Percentiles rank a stretch among this genome's conserved stretches.
These are phyloP conservation scores for Aspergillus calidoustus DNA, from an alignment of 2,329 filamentous ascomycete genomes.

Conservation along the genomic window DNA sequence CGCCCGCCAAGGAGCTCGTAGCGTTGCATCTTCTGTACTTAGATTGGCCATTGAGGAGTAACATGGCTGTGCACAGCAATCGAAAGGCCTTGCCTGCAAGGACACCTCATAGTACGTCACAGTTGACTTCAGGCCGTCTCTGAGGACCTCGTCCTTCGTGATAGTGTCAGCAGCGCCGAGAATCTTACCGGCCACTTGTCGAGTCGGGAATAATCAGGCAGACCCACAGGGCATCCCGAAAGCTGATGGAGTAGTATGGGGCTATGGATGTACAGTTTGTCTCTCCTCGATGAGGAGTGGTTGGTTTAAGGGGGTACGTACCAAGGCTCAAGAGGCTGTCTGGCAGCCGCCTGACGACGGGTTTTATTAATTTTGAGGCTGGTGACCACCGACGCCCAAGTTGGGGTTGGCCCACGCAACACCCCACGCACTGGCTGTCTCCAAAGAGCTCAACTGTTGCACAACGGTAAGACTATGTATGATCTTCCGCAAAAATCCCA, in stretches of 20 bases:
- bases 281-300: not conserved
- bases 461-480: slow-evolving; percentile 26
- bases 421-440: slow-evolving; percentile 26
- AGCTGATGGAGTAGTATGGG: slow-evolving; percentile 18
- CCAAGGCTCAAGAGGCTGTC: slow-evolving; percentile 1
- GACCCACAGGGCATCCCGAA: slow-evolving; percentile 21
- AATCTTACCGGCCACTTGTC: slow-evolving; percentile 24
- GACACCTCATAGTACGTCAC: slow-evolving; percentile 30
- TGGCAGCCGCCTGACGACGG: slow-evolving; percentile 21
- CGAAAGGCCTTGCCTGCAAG: slow-evolving; percentile 22
- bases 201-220: slow-evolving; percentile 20
- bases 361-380: slow-evolving; percentile 21
- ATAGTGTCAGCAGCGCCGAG: slow-evolving; percentile 22
- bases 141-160: slow-evolving; percentile 19
- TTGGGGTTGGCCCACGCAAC: slow-evolving; percentile 26
- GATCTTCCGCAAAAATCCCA: slow-evolving; percentile 23
- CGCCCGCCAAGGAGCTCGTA: slow-evolving; percentile 6
- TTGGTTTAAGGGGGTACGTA: slow-evolving; percentile 1
- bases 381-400: slow-evolving; percentile 26
- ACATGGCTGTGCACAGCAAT: slow-evolving; percentile 19
- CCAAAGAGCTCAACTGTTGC: slow-evolving; percentile 18
- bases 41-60: slow-evolving; percentile 10
- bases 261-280: not conserved
- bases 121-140: slow-evolving; percentile 24
- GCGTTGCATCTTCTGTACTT: slow-evolving; percentile 16